A percentile compares a stretch with the other conserved stretches of the same genome.
These are phyloP conservation scores for Glycyrrhiza uralensis DNA, from an alignment of 306 rosid genomes.

Conservation along the genomic window DNA sequence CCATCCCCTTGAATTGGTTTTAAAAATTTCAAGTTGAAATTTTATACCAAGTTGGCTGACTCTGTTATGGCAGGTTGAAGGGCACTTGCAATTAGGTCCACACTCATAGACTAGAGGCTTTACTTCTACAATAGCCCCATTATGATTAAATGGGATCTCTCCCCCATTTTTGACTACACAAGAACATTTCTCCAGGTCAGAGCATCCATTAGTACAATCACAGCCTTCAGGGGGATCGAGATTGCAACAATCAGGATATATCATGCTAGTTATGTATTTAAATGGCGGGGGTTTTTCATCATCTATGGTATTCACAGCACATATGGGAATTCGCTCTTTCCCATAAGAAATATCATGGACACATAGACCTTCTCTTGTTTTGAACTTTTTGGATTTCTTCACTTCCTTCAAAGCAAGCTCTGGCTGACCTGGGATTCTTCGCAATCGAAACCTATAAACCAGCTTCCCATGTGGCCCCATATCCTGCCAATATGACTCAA, in stretches of 20 bases:
- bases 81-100: constrained; percentile 77
- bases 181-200: constrained; percentile 61
- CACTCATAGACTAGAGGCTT: constrained; percentile 90
- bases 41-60: constrained; percentile 78
- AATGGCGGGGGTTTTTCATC: constrained; percentile 76
- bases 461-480: constrained; percentile 79
- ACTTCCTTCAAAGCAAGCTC: constrained; percentile 85
- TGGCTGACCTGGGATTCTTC: constrained; percentile 69
- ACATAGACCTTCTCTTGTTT: constrained; percentile 66
- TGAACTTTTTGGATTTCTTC: constrained; percentile 67
- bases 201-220: constrained; percentile 66
- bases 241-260: constrained; percentile 59
- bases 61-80: constrained; percentile 75
- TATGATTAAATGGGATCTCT: constrained; percentile 75
- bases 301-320: constrained; percentile 76
- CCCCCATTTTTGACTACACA: constrained; percentile 82
- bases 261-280: constrained; percentile 63
- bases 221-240: constrained; percentile 59
- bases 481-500: constrained; percentile 71
- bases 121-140: constrained; percentile 81
- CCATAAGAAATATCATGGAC: constrained; percentile 79
- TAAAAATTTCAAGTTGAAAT: constrained; percentile 82
- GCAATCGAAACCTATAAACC: constrained; percentile 66
- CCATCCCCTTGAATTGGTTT: constrained; percentile 84
- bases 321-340: constrained; percentile 68